Base-by-base conservation (phyloP, 2,329 filamentous ascomycete species). In the Trichoderma simmonsii region DNA sequence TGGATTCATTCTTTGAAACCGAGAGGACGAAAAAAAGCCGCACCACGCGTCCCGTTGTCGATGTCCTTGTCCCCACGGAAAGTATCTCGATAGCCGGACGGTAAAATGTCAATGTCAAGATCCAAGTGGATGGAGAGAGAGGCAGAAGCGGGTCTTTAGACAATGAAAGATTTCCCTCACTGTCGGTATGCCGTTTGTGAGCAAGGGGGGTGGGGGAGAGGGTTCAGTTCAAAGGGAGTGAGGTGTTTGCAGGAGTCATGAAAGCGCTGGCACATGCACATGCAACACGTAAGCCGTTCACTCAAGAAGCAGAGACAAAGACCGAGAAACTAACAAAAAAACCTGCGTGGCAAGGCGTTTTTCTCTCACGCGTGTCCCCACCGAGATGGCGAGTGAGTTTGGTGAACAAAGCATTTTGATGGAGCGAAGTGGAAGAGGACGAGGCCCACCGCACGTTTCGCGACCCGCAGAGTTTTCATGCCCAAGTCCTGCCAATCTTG, bases 1-100 rank as follows among this genome's bases (percentile, higher is more conserved):
- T 48, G 36, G 54, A 43, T 32, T 69, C 56, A 26, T 24, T 51
- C 18, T 36, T 67, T 57, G 34, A 12, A 57, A 9, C 39, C 15
- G 39, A 36, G 64, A 21, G 56, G 11, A 24, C 26, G 18, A 67
- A 8, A 67, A 43, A 65, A 67, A 43, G 54, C 36, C 61, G 61
- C 39, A 64, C 61, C 36, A 48, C 51, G 32, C 64, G 51, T 48
- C 21, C 57, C 57, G 67, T 48, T 61, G 56, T 62, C 57, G 56
- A 60, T 9, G 56, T 62, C 39, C 39, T 9, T 43, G 39, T 43
- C 67, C 21, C 56, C 67, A 70, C 39, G 67, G 57, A 61, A 62
- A 39, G 57, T 32, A 60, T 70, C 67, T 70, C 67, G 67, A 70
- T 70, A 70, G 67, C 56, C 67, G 67, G 67, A 54, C 57, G 56